Base-by-base conservation (phyloP, 371 early-diverging fungal species). In the Rhizopus arrhizus region DNA sequence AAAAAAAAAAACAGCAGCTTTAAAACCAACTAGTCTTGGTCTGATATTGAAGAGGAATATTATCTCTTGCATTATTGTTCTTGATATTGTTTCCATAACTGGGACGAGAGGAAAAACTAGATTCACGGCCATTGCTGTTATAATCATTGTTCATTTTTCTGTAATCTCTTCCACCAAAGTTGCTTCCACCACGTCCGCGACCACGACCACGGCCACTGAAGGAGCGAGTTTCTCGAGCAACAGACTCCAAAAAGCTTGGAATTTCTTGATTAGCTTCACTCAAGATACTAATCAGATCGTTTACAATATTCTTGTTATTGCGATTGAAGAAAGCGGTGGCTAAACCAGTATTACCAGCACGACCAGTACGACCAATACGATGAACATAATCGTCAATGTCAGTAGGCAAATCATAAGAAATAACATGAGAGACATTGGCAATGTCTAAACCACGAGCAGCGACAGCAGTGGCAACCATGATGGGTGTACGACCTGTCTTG, bases 401-500 rank as follows among this genome's bases (percentile, higher is more conserved):
- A 7, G 86, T 88, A 36, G 98, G 99, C 64, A 99, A 83, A 67
- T 98, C 98, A 73, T 91, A 98, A 74, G 95, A 95, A 71, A 95
- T 85, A 50, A 96, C 95, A 64, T 95, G 95, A 35, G 90, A 83
- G 48, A 94, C 94, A 59, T 93, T 92, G 64, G 92, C 89, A 54
- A 92, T 92, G 76, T 93, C 99, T 34, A 99, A 81, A 66, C 99
- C 99, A 85, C 99, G 92, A 35, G 99, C 96, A 58, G 98, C 99
- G 10, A 99, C 98, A 62, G 99, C 99, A 32, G 99, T 99, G 32
- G 99, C 99, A 8, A 99, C 97, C 83, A 99, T 85, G 68, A 99
- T 87, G 11, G 96, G 95, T 28, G 93, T 90, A 47, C 92, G 89
- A 29, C 93, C 96, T 16, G 88, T 80, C 66, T 92, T 90, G 92